A percentile compares a stretch with the other conserved stretches of the same genome.
Conservation (phyloP, 108 stramenopile genomes). For the Mediolabrus comicus region DNA sequence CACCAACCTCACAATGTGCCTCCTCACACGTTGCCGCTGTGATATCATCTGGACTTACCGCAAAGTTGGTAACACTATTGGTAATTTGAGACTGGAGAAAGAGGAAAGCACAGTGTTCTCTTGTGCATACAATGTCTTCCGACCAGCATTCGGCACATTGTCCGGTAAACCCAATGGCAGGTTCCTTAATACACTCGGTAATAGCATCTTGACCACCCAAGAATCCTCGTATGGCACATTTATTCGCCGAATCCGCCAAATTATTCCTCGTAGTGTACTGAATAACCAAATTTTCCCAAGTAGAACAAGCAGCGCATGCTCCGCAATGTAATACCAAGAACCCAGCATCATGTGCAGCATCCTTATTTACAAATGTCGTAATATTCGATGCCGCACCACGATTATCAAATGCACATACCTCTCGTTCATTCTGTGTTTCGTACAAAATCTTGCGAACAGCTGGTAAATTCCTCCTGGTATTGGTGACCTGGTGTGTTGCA, state of each 20-base stretch:
- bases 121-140: conserved; percentile 56
- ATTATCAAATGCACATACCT: conserved; percentile 61
- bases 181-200: conserved; percentile 39
- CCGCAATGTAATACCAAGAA: conserved; percentile 57
- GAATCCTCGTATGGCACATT: conserved; percentile 33
- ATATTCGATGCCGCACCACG: conserved; percentile 43
- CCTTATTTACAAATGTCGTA: conserved; percentile 46
- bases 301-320: conserved; percentile 54
- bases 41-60: conserved; percentile 46
- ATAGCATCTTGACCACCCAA: conserved; percentile 53
- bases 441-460: conserved; percentile 31
- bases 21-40: conserved; percentile 51
- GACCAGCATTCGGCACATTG: conserved; percentile 58
- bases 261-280: conserved; percentile 44
- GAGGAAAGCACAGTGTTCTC: conserved; percentile 51
- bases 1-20: conserved; percentile 45
- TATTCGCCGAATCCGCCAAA: conserved; percentile 25
- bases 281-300: conserved; percentile 48
- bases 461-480: conserved; percentile 17
- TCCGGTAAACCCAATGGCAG: conserved; percentile 38
- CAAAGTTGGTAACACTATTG: conserved; percentile 47
- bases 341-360: conserved; percentile 39
- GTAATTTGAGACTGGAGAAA: conserved; percentile 54
- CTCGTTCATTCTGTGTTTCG: conserved; percentile 36
- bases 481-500: conserved; percentile 35